Evolutionary conservation across 495 filamentous ascomycete species (phyloP), one percentile per base, ranked within the genome.

Genomic region (Annulohypoxylon nitens): DNA sequence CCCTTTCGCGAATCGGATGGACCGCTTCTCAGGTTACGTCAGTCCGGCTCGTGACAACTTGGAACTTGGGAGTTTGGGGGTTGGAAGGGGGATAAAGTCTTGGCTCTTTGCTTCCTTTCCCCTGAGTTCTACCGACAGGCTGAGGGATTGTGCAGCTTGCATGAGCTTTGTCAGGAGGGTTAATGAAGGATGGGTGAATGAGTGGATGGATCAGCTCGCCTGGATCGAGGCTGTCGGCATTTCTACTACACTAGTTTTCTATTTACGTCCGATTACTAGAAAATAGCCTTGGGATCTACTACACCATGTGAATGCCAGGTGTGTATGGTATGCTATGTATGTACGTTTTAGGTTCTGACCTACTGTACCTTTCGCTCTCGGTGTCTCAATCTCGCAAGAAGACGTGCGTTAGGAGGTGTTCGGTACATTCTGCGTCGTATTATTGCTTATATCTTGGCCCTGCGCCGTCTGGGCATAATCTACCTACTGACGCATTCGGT

Each of bases 1-100:
- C 41, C 36, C 23, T 18, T 18, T 6, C n/a, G 59, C 72, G 64
- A 75, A 75, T 75, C 63, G 72, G 72, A 75, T 67, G 62, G 58
- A 43, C 67, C 71, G 71, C 63, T 25, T 45, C 54, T 57, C 14
- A 48, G 55, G 53, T 74, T 74, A 63, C 62, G 43, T 64, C 67
- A 70, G 61, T 37, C 63, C 67, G 71, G 62, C 50, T 60, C 69
- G 62, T 63, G 63, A 58, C 66, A 65, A 61, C 48, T 60, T 60
- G 65, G 53, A 50, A 50, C 9, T 9, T 50, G 55, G 41, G 70
- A 30, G 5, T 6, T 30, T 30, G 64, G 51, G 51, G 26, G 23
- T 26, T 59, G n/a, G 55, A 58, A 4, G 7, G 30, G 37, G 26
- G 20, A 23, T 23, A 23, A 41, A 61, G 47, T 57, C 61, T 65